Evolutionary conservation across 1,139 yeast genomes (phyloP).

Genomic region (Protomyces pachydermus): DNA sequence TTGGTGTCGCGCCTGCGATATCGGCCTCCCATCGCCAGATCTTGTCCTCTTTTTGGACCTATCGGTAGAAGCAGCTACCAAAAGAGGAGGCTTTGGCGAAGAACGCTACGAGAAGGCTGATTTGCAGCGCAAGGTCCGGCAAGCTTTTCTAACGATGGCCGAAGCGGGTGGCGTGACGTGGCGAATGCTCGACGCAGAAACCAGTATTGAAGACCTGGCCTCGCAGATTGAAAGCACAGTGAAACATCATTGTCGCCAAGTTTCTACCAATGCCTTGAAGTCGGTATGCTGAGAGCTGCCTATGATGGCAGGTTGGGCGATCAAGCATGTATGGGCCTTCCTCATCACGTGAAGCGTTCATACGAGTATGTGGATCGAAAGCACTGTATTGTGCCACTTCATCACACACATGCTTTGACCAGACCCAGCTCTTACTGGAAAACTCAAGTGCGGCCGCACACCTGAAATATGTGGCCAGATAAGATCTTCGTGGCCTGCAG

Average conservation of each 20-base stretch:
- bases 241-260: not conserved
- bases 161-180: constrained; percentile 37
- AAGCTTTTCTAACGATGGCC: constrained; percentile 46
- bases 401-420: no score
- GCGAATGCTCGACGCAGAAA: constrained; percentile 56
- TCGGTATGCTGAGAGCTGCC: no score
- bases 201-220: constrained; percentile 54
- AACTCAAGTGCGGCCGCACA: no score
- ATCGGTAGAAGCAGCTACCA: constrained; percentile 46
- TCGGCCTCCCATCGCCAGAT: constrained; percentile 85
- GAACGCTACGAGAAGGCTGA: constrained; percentile 77
- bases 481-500: no score
- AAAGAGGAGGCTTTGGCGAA: constrained; percentile 79
- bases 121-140: constrained; percentile 66
- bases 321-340: no score
- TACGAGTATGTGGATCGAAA: no score
- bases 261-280: not conserved
- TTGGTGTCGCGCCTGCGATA: constrained; percentile 80
- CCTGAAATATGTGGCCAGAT: no score
- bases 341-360: no score
- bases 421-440: no score
- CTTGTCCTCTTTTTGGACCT: constrained; percentile 71
- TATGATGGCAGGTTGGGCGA: no score
- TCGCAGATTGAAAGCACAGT: constrained; percentile 34
- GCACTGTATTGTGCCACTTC: no score